phyloP scores from a whole-genome alignment of 495 filamentous ascomycete genomes.

The Tetracladium setigerum region DNA sequence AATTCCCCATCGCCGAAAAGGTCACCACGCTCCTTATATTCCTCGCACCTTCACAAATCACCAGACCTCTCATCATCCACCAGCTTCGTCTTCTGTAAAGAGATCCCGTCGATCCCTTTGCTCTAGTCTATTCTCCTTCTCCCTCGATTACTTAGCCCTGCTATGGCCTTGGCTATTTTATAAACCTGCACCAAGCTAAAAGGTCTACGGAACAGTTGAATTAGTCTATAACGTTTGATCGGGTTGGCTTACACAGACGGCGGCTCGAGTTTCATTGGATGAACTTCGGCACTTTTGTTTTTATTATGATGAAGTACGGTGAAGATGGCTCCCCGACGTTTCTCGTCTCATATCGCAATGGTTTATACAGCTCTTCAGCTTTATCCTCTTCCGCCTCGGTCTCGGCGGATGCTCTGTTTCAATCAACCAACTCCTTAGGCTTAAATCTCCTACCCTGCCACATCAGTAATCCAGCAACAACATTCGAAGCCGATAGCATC shows the following conservation, averaged over 20 bases:
- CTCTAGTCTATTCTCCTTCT: slow-evolving; percentile 31
- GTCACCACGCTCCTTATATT: slow-evolving; percentile 41
- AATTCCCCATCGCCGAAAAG: neutral
- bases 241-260: slow-evolving; percentile 37
- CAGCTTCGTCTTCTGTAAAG: slow-evolving; percentile 42
- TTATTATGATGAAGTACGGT: slow-evolving; percentile 38
- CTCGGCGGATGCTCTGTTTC: slow-evolving; percentile 62
- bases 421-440: slow-evolving; percentile 37
- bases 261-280: slow-evolving; percentile 36
- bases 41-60: slow-evolving; percentile 38
- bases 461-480: slow-evolving; percentile 30
- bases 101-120: slow-evolving; percentile 27
- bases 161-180: neutral
- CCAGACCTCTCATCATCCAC: slow-evolving; percentile 40
- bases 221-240: slow-evolving; percentile 27
- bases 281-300: slow-evolving; percentile 1
- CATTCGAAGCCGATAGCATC: slow-evolving; percentile 12
- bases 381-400: slow-evolving; percentile 68
- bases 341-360: slow-evolving; percentile 30
- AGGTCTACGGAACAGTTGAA: slow-evolving; percentile 19
- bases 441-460: slow-evolving; percentile 38
- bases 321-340: slow-evolving; percentile 28
- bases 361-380: slow-evolving; percentile 56
- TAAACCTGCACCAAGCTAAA: neutral
- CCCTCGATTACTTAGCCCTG: slow-evolving; percentile 26